A percentile compares a stretch with the other conserved stretches of the same genome.
Evolutionary conservation across 2,329 filamentous ascomycete species (phyloP).

Genomic region (Pleomassaria siparia): DNA sequence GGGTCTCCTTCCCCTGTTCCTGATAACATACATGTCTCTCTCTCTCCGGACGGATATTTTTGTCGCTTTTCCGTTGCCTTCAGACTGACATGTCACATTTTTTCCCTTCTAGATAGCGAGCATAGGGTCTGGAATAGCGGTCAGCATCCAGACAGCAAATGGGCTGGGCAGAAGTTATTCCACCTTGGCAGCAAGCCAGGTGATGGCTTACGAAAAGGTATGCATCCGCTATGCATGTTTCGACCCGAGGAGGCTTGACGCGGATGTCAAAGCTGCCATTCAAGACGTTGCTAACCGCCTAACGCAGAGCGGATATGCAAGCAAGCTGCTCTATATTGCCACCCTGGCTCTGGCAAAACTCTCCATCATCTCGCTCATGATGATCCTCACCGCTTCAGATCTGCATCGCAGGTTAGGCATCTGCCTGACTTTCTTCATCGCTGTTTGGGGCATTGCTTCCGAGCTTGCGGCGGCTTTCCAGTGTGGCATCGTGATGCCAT

Average conservation of each 20-base stretch:
- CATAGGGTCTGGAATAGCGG: slow-evolving; percentile 36
- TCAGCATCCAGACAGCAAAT: slow-evolving; percentile 32
- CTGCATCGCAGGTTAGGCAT: slow-evolving; percentile 32
- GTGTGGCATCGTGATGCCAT: slow-evolving; percentile 31
- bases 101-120: slow-evolving; percentile 27
- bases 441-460: slow-evolving; percentile 34
- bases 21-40: too few relatives aligned
- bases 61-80: neutral
- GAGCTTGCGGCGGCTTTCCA: slow-evolving; percentile 34
- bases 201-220: slow-evolving; percentile 36
- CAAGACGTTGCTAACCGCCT: slow-evolving; percentile 1
- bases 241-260: neutral
- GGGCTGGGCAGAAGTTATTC: slow-evolving; percentile 31
- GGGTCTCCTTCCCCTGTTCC: slow-evolving; percentile 6
- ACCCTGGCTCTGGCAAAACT: slow-evolving; percentile 38
- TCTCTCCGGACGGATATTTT: too few relatives aligned
- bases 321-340: slow-evolving; percentile 37
- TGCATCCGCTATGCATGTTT: slow-evolving; percentile 10
- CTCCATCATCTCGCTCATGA: slow-evolving; percentile 39
- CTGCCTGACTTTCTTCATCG: slow-evolving; percentile 26
- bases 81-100: slow-evolving; percentile 5
- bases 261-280: too few relatives aligned
- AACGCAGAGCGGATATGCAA: slow-evolving; percentile 37
- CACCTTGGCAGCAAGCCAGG: slow-evolving; percentile 18
- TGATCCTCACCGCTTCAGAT: slow-evolving; percentile 35